Percentiles rank a stretch among this genome's conserved stretches.
phyloP scores from a whole-genome alignment of 2,329 filamentous ascomycete genomes.

The Esteya vermicola region DNA sequence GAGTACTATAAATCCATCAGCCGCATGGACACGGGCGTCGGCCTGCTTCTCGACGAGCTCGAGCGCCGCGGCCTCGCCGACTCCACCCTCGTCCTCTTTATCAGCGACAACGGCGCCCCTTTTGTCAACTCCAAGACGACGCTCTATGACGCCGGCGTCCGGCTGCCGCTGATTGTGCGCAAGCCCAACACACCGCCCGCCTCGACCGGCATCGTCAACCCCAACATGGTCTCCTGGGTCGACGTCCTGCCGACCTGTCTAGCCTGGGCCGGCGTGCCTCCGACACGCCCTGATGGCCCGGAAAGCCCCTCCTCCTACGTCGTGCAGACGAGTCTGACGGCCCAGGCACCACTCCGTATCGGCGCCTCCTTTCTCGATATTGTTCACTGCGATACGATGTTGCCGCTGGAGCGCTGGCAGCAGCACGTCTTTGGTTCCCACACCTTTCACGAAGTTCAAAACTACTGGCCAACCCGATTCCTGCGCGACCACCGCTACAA shows the following conservation, averaged over 20 bases:
- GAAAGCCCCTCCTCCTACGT: too few relatives aligned
- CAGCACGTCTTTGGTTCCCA: constrained; percentile 34
- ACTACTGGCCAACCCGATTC: constrained; percentile 35
- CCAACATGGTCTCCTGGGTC: constrained; percentile 29
- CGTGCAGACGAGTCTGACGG: too few relatives aligned
- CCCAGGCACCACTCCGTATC: too few relatives aligned
- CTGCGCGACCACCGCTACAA: constrained; percentile 28
- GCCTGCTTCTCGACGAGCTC: constrained; percentile 22
- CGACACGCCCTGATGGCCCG: too few relatives aligned
- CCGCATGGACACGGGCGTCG: constrained; percentile 26
- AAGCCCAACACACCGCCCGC: constrained; percentile 14
- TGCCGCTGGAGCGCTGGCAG: constrained; percentile 15
- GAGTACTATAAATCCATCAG: constrained; percentile 27
- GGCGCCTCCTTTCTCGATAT: too few relatives aligned
- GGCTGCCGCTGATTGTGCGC: constrained; percentile 26
- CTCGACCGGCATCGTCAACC: constrained; percentile 22
- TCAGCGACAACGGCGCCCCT: constrained; percentile 33
- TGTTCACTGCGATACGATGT: too few relatives aligned
- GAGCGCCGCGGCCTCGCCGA: constrained; percentile 16
- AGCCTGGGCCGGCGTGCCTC: too few relatives aligned
- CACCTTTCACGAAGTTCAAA: constrained; percentile 34
- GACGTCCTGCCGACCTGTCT: constrained; percentile 31
- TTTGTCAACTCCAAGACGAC: constrained; percentile 38
- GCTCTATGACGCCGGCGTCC: constrained; percentile 30
- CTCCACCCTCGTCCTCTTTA: constrained; percentile 28